These are phyloP conservation scores for Alternaria brassicae DNA, from an alignment of 2,329 filamentous ascomycete genomes.

Conservation along the genomic window DNA sequence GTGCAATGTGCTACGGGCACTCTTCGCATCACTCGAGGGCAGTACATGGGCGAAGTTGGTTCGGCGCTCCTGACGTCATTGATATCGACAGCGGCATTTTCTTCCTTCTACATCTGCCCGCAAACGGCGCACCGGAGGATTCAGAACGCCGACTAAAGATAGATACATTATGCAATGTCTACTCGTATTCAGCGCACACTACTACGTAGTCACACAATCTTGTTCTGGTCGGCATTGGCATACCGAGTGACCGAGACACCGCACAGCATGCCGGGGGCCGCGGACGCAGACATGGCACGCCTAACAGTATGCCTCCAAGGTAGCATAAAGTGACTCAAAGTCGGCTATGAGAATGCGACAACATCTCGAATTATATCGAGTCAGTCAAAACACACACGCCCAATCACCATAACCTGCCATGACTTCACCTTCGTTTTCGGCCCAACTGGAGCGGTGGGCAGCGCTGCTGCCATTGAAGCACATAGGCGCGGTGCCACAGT, in stretches of 20 bases:
- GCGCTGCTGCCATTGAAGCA: conserved; percentile 51
- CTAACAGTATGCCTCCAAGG: neutral
- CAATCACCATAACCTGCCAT: neutral
- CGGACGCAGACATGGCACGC: neutral
- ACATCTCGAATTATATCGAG: neutral
- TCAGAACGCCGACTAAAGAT: neutral
- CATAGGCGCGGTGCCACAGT: conserved; percentile 54
- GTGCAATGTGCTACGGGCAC: neutral
- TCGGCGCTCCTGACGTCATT: neutral
- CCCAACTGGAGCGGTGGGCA: conserved; percentile 57
- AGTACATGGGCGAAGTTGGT: neutral
- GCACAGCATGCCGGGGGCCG: neutral
- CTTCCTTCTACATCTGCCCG: neutral
- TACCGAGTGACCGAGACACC: neutral
- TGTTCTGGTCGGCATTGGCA: neutral
- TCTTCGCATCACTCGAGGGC: neutral
- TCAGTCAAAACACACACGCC: neutral
- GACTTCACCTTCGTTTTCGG: conserved; percentile 55
- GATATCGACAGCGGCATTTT: neutral
- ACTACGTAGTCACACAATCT: neutral
- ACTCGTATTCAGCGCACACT: neutral
- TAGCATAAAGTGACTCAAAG: neutral
- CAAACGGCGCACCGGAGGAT: neutral
- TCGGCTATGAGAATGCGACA: neutral
- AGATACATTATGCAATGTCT: neutral